Conservation (phyloP, 1,284 basidiomycete genomes). For the Malassezia obtusa region DNA sequence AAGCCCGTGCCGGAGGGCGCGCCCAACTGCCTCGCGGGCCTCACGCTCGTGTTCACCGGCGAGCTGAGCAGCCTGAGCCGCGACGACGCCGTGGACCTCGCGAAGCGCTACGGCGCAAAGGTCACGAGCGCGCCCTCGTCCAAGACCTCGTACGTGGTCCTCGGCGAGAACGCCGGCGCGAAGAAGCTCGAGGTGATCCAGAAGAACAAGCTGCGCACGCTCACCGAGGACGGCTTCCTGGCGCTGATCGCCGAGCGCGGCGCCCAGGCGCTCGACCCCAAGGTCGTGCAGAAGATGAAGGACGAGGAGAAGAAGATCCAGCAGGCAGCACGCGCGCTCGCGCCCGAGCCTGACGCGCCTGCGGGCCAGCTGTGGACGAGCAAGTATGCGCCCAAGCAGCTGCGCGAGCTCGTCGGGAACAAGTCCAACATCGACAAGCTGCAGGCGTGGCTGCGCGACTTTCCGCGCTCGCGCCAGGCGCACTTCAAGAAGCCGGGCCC, state of each 20-base stretch:
- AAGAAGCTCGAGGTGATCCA: slow-evolving; percentile 76
- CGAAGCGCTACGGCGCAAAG: slow-evolving; percentile 73
- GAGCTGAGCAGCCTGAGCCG: slow-evolving; percentile 77
- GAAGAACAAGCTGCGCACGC: slow-evolving; percentile 63
- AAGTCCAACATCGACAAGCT: slow-evolving; percentile 76
- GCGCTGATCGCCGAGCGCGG: slow-evolving; percentile 52
- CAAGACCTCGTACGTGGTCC: slow-evolving; percentile 78
- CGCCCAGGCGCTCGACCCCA: slow-evolving; percentile 59
- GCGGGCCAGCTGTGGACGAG: slow-evolving; percentile 68
- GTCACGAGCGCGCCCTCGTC: slow-evolving; percentile 79
- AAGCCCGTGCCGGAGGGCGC: slow-evolving; percentile 70
- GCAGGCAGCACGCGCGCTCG: slow-evolving; percentile 38
- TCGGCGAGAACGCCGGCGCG: slow-evolving; percentile 78
- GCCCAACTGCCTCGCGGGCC: slow-evolving; percentile 71
- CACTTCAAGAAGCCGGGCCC: slow-evolving; percentile 87
- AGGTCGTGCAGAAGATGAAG: slow-evolving; percentile 68
- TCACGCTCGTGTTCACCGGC: slow-evolving; percentile 83
- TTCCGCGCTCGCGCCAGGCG: slow-evolving; percentile 51
- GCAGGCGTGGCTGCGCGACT: slow-evolving; percentile 72
- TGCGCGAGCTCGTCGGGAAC: slow-evolving; percentile 93
- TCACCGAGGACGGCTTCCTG: slow-evolving; percentile 81
- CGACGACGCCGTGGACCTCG: slow-evolving; percentile 76
- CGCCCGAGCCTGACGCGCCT: slow-evolving; percentile 30
- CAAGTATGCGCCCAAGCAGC: slow-evolving; percentile 75
- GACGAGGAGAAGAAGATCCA: slow-evolving; percentile 60